These are phyloP conservation scores for Lecanicillium sp. DNA, from an alignment of 2,329 filamentous ascomycete species.

Conservation along the genomic window DNA sequence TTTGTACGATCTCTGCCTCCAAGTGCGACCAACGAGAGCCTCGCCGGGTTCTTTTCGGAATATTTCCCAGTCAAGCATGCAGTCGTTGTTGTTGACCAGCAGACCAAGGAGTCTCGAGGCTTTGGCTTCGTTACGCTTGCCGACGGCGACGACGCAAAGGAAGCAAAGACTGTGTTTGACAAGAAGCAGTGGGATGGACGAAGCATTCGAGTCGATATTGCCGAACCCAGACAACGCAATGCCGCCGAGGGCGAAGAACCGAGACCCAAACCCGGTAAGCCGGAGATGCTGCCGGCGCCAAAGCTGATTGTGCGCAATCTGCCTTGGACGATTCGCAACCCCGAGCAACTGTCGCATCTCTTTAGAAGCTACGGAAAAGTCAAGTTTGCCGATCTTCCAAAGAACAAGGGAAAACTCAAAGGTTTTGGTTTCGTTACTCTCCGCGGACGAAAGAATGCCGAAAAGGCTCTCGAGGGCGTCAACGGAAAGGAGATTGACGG, in stretches of 20 bases:
- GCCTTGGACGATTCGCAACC: conserved; percentile 88
- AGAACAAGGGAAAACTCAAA: conserved; percentile 63
- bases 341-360: conserved; percentile 68
- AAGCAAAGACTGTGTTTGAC: conserved; percentile 74
- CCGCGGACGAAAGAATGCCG: conserved; percentile 80
- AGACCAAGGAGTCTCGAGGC: conserved; percentile 80
- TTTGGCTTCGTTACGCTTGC: conserved; percentile 97
- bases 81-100: conserved; percentile 78
- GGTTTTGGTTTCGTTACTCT: conserved; percentile 93
- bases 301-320: conserved; percentile 88
- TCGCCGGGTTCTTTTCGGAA: conserved; percentile 88
- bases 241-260: conserved; percentile 33
- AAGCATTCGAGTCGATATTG: conserved; percentile 78
- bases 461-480: conserved; percentile 73
- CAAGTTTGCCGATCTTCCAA: conserved; percentile 78
- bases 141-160: conserved; percentile 80
- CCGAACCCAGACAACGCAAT: conserved; percentile 72
- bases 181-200: conserved; percentile 69
- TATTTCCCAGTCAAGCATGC: conserved; percentile 94
- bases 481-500: conserved; percentile 91
- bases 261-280: conserved; percentile 46
- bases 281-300: conserved; percentile 52
- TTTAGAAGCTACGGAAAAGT: conserved; percentile 90
- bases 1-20: conserved; percentile 85
- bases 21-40: conserved; percentile 67